These are phyloP conservation scores for Phialocephala subalpina DNA, from an alignment of 2,329 filamentous ascomycete species.

Conservation along the genomic window DNA sequence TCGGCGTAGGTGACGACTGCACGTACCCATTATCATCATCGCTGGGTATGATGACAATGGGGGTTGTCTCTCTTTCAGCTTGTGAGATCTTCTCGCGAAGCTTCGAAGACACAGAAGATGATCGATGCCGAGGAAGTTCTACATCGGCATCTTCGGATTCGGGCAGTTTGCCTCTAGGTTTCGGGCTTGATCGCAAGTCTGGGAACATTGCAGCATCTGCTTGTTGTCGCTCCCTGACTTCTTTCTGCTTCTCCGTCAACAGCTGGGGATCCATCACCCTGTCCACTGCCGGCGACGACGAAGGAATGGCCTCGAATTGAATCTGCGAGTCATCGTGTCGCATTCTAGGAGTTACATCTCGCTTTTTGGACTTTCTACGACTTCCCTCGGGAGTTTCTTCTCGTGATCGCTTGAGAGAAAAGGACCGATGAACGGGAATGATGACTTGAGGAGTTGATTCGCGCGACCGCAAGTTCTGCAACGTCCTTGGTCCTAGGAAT, in stretches of 20 bases:
- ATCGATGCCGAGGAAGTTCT: constrained; percentile 34
- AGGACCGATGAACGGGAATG: constrained; percentile 24
- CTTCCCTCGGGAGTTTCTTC: constrained; percentile 45
- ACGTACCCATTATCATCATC: constrained; percentile 48
- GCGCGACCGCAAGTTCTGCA: constrained; percentile 21
- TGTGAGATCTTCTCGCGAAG: constrained; percentile 20
- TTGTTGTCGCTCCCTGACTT: constrained; percentile 77
- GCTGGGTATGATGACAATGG: constrained; percentile 32
- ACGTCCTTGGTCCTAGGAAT: not conserved
- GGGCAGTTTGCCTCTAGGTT: constrained; percentile 25
- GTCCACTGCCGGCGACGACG: constrained; percentile 62
- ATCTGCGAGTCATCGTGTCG: constrained; percentile 87
- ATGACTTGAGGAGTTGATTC: constrained; percentile 37
- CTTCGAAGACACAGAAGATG: constrained; percentile 29
- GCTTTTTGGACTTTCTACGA: constrained; percentile 45
- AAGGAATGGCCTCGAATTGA: constrained; percentile 74
- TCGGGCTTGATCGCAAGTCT: constrained; percentile 66
- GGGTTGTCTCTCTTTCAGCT: constrained; percentile 36
- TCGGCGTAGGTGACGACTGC: constrained; percentile 65
- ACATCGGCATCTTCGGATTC: constrained; percentile 35
- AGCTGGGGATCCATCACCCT: constrained; percentile 70
- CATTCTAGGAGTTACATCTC: constrained; percentile 57
- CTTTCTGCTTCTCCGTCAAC: constrained; percentile 81
- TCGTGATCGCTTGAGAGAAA: constrained; percentile 33
- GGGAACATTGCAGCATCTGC: constrained; percentile 72